A percentile compares a stretch with the other conserved stretches of the same genome.
These are phyloP conservation scores for Pleurotus tuoliensis DNA, from an alignment of 768 basidiomycete genomes.

Conservation along the genomic window DNA sequence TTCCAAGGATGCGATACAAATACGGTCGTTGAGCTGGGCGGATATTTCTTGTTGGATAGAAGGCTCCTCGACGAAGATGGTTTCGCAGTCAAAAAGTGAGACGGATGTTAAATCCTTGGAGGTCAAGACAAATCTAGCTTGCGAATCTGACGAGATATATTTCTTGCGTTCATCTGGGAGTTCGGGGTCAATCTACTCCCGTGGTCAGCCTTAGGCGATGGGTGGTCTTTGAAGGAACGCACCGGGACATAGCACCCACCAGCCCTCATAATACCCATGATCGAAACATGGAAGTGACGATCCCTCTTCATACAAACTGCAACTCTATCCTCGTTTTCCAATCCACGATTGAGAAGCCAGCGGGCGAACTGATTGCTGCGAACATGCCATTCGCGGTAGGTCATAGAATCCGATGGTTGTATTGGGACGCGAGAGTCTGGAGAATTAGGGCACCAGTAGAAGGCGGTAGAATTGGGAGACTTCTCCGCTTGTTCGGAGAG, in stretches of 20 bases:
- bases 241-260: constrained; percentile 53
- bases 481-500: constrained; percentile 19
- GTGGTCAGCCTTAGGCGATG: neutral
- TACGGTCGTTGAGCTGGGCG: constrained; percentile 21
- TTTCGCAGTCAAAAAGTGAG: constrained; percentile 20
- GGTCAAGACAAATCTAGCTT: constrained; percentile 38
- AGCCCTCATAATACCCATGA: constrained; percentile 42
- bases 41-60: constrained; percentile 23
- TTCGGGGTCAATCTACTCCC: constrained; percentile 44
- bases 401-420: constrained; percentile 20
- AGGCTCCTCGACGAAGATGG: constrained; percentile 21
- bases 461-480: constrained; percentile 20
- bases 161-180: constrained; percentile 40
- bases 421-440: constrained; percentile 15
- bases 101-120: constrained; percentile 15
- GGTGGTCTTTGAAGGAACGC: constrained; percentile 10
- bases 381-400: constrained; percentile 32
- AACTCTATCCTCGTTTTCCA: constrained; percentile 35
- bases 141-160: constrained; percentile 40
- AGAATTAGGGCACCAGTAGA: constrained; percentile 28
- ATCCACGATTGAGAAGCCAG: constrained; percentile 33
- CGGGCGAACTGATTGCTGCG: constrained; percentile 37
- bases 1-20: constrained; percentile 25
- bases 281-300: constrained; percentile 34
- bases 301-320: constrained; percentile 43